phyloP scores from a whole-genome alignment of 1,284 basidiomycete species.

The Tremellales sp. region DNA sequence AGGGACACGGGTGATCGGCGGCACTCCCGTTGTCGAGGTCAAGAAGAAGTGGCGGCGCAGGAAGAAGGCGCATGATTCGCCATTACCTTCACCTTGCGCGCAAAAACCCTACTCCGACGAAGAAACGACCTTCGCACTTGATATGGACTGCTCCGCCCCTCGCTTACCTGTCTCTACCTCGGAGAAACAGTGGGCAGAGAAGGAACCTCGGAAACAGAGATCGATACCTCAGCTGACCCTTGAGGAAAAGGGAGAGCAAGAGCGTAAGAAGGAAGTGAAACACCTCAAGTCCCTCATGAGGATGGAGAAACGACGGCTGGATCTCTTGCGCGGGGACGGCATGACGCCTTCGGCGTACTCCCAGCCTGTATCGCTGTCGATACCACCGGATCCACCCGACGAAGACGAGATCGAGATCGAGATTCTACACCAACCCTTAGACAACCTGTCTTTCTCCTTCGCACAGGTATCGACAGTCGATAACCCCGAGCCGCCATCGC shows the following conservation, averaged over 20 bases:
- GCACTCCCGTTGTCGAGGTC: not conserved
- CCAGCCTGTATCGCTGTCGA: slow-evolving; percentile 13
- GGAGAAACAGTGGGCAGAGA: too few relatives aligned
- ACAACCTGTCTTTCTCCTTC: slow-evolving; percentile 43
- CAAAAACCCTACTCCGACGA: slow-evolving; percentile 10
- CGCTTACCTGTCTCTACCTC: too few relatives aligned
- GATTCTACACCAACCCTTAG: slow-evolving; percentile 38
- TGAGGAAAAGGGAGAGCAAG: slow-evolving; percentile 2
- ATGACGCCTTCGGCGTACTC: slow-evolving; percentile 14
- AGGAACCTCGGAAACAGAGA: too few relatives aligned
- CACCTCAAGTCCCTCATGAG: slow-evolving; percentile 25
- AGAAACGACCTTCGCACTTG: too few relatives aligned
- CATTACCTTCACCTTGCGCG: slow-evolving; percentile 17
- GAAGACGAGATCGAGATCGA: slow-evolving; percentile 28
- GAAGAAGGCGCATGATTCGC: too few relatives aligned
- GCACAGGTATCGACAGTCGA: slow-evolving; percentile 36
- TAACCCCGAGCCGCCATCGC: not conserved
- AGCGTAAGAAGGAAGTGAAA: slow-evolving; percentile 24
- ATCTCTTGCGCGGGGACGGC: slow-evolving; percentile 45
- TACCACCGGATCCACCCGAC: slow-evolving; percentile 16
- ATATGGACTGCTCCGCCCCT: too few relatives aligned
- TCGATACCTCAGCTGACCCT: not conserved
- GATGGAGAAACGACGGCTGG: slow-evolving; percentile 35
- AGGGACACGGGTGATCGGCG: slow-evolving; percentile 13
- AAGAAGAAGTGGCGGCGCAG: not conserved